phyloP scores from a whole-genome alignment of 163 green algal species.

The Chlorella variabilis region DNA sequence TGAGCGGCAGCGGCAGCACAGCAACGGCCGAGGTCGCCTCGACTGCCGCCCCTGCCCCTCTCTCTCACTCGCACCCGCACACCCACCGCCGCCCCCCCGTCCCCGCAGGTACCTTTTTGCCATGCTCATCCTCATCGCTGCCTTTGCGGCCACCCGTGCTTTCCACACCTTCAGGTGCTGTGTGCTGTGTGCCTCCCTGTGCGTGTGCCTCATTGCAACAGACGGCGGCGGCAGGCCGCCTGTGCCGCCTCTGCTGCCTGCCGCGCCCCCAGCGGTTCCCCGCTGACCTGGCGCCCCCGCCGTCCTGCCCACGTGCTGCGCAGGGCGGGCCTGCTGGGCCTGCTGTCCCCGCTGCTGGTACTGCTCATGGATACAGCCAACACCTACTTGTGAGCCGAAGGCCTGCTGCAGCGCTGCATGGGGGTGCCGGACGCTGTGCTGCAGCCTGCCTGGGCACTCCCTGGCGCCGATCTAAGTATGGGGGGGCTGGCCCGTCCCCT shows the following conservation, averaged over 20 bases:
- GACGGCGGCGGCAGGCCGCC: no score
- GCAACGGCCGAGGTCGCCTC: no score
- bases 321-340: constrained; percentile 39
- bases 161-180: constrained; percentile 37
- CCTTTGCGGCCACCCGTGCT: constrained; percentile 1
- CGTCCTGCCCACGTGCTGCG: no score
- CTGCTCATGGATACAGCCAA: constrained; percentile 45
- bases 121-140: constrained; percentile 25
- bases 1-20: no score
- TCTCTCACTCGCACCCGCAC: neutral
- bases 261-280: neutral
- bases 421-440: no score
- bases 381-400: constrained; percentile 36
- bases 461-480: no score
- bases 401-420: no score
- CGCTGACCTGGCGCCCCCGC: no score
- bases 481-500: no score
- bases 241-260: neutral
- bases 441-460: no score
- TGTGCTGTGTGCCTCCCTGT: neutral
- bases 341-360: constrained; percentile 29
- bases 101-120: constrained; percentile 42
- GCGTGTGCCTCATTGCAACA: no score
- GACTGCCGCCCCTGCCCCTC: neutral
- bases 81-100: no score